phyloP scores from a whole-genome alignment of 2,329 filamentous ascomycete genomes.

The Pseudogymnoascus sp. region DNA sequence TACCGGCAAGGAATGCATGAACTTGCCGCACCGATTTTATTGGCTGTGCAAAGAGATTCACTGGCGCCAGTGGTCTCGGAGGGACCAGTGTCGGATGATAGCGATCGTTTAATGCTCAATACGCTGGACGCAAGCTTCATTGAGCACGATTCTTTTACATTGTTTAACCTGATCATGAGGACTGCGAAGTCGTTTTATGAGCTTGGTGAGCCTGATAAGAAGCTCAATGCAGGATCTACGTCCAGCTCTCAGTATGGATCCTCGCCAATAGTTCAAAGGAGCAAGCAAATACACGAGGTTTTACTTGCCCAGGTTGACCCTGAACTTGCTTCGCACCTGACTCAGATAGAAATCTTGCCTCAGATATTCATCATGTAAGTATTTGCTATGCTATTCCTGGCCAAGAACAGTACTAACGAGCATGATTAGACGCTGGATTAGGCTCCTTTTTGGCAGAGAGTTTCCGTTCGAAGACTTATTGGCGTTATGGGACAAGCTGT shows the following conservation, averaged over 20 bases:
- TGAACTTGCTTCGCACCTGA: conserved; percentile 74
- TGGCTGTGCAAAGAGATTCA: conserved; percentile 76
- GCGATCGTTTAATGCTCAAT: conserved; percentile 41
- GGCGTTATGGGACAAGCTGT: conserved; percentile 81
- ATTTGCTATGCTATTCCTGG: not conserved
- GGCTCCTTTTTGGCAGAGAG: conserved; percentile 85
- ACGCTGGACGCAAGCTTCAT: conserved; percentile 66
- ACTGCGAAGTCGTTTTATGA: conserved; percentile 82
- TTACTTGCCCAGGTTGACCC: conserved; percentile 72
- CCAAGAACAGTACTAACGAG: conserved; percentile 8
- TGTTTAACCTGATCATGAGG: conserved; percentile 86
- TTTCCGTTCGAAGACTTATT: conserved; percentile 83
- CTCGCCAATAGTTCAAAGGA: conserved; percentile 75
- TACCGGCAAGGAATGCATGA: conserved; percentile 99
- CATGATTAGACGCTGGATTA: conserved; percentile 64
- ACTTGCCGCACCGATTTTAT: conserved; percentile 79
- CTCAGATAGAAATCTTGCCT: conserved; percentile 79
- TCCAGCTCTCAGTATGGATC: conserved; percentile 30
- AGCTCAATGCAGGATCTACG: conserved; percentile 26
- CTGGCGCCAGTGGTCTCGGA: conserved; percentile 39
- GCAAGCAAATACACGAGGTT: conserved; percentile 77
- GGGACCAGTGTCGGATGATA: conserved; percentile 6
- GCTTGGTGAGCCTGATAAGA: conserved; percentile 34
- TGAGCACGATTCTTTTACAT: conserved; percentile 82
- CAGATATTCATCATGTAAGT: conserved; percentile 90